These are phyloP conservation scores for Halophytophthora polymorphica DNA, from an alignment of 352 stramenopile genomes.

Conservation along the genomic window DNA sequence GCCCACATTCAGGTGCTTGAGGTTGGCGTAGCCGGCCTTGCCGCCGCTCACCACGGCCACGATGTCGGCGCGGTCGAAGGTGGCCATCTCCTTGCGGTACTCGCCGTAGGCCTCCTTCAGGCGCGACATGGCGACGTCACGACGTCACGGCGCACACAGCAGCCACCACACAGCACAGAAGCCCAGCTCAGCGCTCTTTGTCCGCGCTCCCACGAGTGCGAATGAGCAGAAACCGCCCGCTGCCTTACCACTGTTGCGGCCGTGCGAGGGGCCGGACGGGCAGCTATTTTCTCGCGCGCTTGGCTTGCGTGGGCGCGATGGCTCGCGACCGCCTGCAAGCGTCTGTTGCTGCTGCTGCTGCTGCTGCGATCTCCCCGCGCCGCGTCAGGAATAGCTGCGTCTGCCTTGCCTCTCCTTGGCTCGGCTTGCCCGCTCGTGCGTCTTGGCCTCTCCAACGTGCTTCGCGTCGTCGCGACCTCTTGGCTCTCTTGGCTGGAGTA, in stretches of 20 bases:
- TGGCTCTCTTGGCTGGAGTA: no score
- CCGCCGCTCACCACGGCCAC: slow-evolving; percentile 62
- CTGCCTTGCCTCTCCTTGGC: no score
- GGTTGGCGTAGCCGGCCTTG: slow-evolving; percentile 79
- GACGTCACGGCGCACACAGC: no score
- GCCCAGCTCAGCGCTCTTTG: no score
- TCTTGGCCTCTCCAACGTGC: no score
- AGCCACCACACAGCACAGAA: slow-evolving; percentile 17
- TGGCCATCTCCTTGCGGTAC: slow-evolving; percentile 82
- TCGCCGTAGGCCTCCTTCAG: slow-evolving; percentile 78
- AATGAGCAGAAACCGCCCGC: slow-evolving; percentile 5
- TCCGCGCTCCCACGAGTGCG: not conserved
- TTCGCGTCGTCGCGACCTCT: no score
- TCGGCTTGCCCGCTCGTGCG: no score
- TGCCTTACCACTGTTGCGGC: slow-evolving; percentile 30
- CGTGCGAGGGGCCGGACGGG: slow-evolving; percentile 21
- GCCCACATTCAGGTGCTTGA: slow-evolving; percentile 79
- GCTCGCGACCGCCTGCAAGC: slow-evolving; percentile 6
- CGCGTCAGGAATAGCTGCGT: no score
- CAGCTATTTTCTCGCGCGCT: slow-evolving; percentile 28
- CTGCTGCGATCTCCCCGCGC: no score
- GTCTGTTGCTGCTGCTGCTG: no score
- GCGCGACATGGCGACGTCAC: slow-evolving; percentile 38
- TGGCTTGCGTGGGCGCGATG: slow-evolving; percentile 1
- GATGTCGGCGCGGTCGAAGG: slow-evolving; percentile 65